Percentiles rank a stretch among this genome's conserved stretches.
Evolutionary conservation across 108 stramenopile genomes (phyloP).

Genomic region (Nitzschia putrida): DNA sequence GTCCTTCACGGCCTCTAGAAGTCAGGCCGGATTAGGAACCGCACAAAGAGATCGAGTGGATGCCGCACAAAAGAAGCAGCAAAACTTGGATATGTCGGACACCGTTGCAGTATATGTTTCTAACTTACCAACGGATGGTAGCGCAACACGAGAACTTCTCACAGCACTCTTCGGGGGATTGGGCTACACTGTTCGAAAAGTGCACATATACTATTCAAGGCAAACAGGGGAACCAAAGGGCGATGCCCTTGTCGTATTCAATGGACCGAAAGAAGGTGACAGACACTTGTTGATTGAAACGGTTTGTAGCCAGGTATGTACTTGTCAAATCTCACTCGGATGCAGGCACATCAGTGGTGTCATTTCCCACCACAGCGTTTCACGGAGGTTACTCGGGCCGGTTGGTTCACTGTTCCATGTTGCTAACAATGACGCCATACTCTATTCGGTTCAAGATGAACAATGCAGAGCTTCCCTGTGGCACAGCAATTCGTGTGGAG

Average conservation of each 20-base stretch:
- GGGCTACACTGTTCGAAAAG: conserved; percentile 55
- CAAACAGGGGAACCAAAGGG: conserved; percentile 64
- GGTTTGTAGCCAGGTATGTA: conserved; percentile 77
- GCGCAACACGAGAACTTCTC: conserved; percentile 46
- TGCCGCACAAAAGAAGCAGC: conserved; percentile 34
- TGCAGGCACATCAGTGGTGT: background rate
- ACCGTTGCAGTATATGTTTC: conserved; percentile 68
- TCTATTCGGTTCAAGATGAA: conserved; percentile 49
- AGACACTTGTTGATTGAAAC: conserved; percentile 41
- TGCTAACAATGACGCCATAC: background rate
- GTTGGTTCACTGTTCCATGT: background rate
- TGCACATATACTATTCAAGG: conserved; percentile 69
- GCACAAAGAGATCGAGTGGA: conserved; percentile 48
- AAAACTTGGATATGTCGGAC: background rate
- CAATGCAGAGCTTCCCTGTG: conserved; percentile 66
- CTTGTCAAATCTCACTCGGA: no score
- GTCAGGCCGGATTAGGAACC: conserved; percentile 67
- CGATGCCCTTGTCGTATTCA: conserved; percentile 77
- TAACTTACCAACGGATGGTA: conserved; percentile 70
- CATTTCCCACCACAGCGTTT: background rate
- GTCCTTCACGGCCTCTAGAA: background rate
- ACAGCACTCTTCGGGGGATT: conserved; percentile 58
- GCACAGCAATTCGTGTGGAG: conserved; percentile 53
- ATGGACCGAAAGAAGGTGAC: conserved; percentile 12
- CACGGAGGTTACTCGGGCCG: background rate